Evolutionary conservation across 345 rosid species (phyloP).

Genomic region (Salix purpurea): DNA sequence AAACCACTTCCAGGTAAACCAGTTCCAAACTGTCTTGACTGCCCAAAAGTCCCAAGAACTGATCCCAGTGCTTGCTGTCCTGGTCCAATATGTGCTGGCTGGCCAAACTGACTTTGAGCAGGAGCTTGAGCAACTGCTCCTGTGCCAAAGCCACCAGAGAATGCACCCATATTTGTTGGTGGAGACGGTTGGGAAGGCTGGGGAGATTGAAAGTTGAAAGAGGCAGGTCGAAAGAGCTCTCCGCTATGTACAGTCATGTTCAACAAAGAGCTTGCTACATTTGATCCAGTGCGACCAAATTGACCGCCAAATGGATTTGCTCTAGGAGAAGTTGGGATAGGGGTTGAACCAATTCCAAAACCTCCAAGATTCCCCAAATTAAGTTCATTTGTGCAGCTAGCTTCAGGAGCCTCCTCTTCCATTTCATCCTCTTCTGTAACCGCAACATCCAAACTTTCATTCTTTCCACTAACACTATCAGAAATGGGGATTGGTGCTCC

Average conservation of each 20-base stretch:
- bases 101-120: constrained; percentile 66
- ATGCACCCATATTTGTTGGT: constrained; percentile 43
- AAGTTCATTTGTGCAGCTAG: constrained; percentile 48
- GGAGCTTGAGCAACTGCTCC: constrained; percentile 47
- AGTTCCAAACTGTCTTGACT: constrained; percentile 79
- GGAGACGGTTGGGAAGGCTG: constrained; percentile 55
- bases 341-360: constrained; percentile 68
- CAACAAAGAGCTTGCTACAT: constrained; percentile 48
- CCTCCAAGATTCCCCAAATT: constrained; percentile 62
- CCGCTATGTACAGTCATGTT: constrained; percentile 62
- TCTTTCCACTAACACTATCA: constrained; percentile 36
- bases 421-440: constrained; percentile 82
- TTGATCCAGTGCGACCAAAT: constrained; percentile 51
- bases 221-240: constrained; percentile 84
- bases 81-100: constrained; percentile 68
- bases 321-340: constrained; percentile 44
- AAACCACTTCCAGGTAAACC: constrained; percentile 59
- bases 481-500: constrained; percentile 33
- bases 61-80: constrained; percentile 93
- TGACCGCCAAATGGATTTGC: constrained; percentile 69
- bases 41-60: constrained; percentile 93
- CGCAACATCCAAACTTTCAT: constrained; percentile 38
- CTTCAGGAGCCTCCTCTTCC: constrained; percentile 96
- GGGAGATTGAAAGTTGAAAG: constrained; percentile 68
- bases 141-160: constrained; percentile 56